phyloP scores from a whole-genome alignment of 768 basidiomycete genomes.

The Mycena polygramma region DNA sequence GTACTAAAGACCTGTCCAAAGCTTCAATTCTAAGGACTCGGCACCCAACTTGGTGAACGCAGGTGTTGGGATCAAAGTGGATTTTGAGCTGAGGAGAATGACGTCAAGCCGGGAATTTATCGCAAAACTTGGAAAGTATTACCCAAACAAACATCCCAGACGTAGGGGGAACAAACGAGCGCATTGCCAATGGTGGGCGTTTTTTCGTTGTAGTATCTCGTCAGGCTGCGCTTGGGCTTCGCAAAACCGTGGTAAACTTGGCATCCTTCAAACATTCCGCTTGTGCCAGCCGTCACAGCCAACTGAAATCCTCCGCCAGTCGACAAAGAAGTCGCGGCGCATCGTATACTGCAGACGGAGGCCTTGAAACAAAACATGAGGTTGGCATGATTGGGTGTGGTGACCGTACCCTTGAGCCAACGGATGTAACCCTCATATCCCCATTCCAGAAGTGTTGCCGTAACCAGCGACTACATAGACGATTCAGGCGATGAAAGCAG shows the following conservation, averaged over 20 bases:
- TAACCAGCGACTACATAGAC: conserved; percentile 61
- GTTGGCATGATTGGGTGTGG: neutral
- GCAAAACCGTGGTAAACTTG: conserved; percentile 61
- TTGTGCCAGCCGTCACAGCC: conserved; percentile 48
- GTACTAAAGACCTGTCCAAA: conserved; percentile 59
- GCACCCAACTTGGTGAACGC: conserved; percentile 52
- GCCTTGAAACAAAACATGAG: conserved; percentile 48
- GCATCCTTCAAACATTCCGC: conserved; percentile 50
- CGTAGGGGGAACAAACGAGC: conserved; percentile 78
- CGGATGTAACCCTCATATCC: conserved; percentile 77
- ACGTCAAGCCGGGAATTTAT: conserved; percentile 16
- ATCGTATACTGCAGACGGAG: conserved; percentile 67
- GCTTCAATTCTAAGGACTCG: conserved; percentile 64
- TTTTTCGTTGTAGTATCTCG: conserved; percentile 56
- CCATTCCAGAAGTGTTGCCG: conserved; percentile 75
- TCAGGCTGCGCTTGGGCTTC: conserved; percentile 44
- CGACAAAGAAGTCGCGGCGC: conserved; percentile 75
- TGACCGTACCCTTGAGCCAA: conserved; percentile 75
- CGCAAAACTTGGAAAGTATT: conserved; percentile 6
- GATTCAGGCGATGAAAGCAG: conserved; percentile 1
- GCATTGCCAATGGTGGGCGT: conserved; percentile 38
- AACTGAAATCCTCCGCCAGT: conserved; percentile 76
- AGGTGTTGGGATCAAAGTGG: conserved; percentile 70
- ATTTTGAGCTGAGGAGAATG: conserved; percentile 63
- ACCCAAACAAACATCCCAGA: conserved; percentile 91